Evolutionary conservation across 768 basidiomycete genomes (phyloP).

Genomic region (Termitomyces sp.): DNA sequence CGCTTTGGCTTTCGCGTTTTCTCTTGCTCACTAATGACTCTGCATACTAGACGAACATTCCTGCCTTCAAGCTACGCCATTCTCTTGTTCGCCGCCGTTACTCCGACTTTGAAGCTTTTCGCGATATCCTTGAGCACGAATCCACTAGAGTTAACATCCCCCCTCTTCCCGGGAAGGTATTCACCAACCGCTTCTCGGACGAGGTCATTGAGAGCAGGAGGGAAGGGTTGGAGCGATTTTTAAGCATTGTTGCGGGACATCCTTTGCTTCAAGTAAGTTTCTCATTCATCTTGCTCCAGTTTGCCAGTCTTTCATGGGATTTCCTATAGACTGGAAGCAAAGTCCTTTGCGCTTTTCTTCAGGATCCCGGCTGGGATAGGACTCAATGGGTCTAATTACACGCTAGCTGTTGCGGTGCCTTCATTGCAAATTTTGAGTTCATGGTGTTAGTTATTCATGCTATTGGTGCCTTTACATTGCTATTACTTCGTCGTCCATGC

Average conservation of each 20-base stretch:
- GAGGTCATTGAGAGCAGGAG: constrained; percentile 91
- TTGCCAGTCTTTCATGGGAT: background rate
- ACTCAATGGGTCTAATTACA: constrained; percentile 58
- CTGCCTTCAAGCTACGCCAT: constrained; percentile 96
- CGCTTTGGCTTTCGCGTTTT: background rate
- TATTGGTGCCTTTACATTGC: background rate
- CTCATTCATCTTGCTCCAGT: background rate
- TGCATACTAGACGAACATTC: constrained; percentile 88
- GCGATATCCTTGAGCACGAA: constrained; percentile 96
- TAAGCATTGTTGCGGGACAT: constrained; percentile 96
- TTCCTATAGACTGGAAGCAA: constrained; percentile 82
- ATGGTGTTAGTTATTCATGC: background rate
- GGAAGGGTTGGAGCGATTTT: constrained; percentile 91
- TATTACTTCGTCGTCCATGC: background rate
- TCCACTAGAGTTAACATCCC: constrained; percentile 97
- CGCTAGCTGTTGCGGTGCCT: too few relatives aligned
- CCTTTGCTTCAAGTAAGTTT: constrained; percentile 83
- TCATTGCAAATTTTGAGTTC: too few relatives aligned
- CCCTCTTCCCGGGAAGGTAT: constrained; percentile 94
- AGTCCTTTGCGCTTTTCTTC: constrained; percentile 91
- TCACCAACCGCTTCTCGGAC: constrained; percentile 96
- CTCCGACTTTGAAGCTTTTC: constrained; percentile 94
- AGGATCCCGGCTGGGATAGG: constrained; percentile 92
- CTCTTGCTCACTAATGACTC: background rate
- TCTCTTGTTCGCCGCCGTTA: constrained; percentile 85